These are phyloP conservation scores for Pelargonium citronellum DNA, from an alignment of 441 rosid species.

Conservation along the genomic window DNA sequence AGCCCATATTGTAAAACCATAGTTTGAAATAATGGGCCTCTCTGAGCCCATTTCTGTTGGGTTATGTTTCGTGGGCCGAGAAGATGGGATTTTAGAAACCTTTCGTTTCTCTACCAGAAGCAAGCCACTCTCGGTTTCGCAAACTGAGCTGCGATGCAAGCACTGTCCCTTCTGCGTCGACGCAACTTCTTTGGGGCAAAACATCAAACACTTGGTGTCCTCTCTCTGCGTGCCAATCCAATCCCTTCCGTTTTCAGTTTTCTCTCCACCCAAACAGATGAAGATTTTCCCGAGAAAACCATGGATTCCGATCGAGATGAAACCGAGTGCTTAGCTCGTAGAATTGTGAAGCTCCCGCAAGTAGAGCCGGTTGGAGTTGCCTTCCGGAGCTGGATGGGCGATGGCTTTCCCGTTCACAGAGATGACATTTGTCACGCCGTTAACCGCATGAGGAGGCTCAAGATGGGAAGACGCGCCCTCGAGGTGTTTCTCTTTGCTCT, in stretches of 20 bases:
- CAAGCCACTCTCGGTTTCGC: not conserved
- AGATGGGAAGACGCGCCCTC: constrained; percentile 56
- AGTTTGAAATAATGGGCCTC: no score
- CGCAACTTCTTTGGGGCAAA: constrained; percentile 38
- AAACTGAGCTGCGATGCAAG: constrained; percentile 29
- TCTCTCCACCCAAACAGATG: constrained; percentile 33
- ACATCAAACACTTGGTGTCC: constrained; percentile 37
- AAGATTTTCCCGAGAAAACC: not conserved
- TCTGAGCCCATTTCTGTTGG: no score
- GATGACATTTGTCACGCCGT: constrained; percentile 83
- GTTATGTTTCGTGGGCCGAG: no score
- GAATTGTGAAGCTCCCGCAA: constrained; percentile 59
- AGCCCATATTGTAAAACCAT: no score
- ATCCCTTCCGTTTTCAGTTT: constrained; percentile 18
- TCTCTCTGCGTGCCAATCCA: constrained; percentile 20
- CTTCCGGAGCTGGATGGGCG: constrained; percentile 84
- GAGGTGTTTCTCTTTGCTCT: constrained; percentile 41
- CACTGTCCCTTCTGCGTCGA: constrained; percentile 27
- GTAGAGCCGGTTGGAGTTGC: constrained; percentile 63
- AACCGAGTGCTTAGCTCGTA: constrained; percentile 52
- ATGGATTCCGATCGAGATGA: constrained; percentile 23
- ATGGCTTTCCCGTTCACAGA: constrained; percentile 72
- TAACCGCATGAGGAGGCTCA: constrained; percentile 69
- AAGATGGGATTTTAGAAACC: not conserved
- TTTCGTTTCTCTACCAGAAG: no score